These are phyloP conservation scores for Aplosporella prunicola DNA, from an alignment of 2,329 filamentous ascomycete species.

Conservation along the genomic window DNA sequence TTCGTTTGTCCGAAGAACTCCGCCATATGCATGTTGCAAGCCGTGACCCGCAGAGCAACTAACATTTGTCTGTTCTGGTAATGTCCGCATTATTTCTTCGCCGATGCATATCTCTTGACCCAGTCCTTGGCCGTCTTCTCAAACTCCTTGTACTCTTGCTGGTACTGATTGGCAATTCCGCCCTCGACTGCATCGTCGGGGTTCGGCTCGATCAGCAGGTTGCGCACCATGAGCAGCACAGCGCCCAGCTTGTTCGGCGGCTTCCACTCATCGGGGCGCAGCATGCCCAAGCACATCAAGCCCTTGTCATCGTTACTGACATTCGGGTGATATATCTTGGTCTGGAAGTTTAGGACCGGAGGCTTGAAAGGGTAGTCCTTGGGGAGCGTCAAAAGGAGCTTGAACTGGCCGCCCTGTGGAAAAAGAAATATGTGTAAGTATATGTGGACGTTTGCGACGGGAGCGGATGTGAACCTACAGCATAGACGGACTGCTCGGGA, in stretches of 20 bases:
- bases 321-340: slow-evolving; percentile 94
- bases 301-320: slow-evolving; percentile 79
- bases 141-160: slow-evolving; percentile 56
- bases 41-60: too few species aligned
- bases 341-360: slow-evolving; percentile 67
- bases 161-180: slow-evolving; percentile 76
- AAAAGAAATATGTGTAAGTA: too few species aligned
- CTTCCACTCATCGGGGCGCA: slow-evolving; percentile 87
- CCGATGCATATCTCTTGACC: slow-evolving; percentile 61
- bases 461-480: slow-evolving; percentile 37
- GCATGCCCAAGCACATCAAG: slow-evolving; percentile 73
- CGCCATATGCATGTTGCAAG: too few species aligned
- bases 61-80: too few species aligned
- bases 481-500: slow-evolving; percentile 54
- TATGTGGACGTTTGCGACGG: too few species aligned
- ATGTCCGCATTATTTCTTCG: slow-evolving; percentile 16
- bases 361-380: slow-evolving; percentile 85
- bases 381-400: slow-evolving; percentile 62
- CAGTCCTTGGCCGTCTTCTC: slow-evolving; percentile 67
- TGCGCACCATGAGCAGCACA: slow-evolving; percentile 67
- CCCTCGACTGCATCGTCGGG: slow-evolving; percentile 83
- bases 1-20: slow-evolving; percentile 6
- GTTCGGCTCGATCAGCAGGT: slow-evolving; percentile 70
- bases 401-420: slow-evolving; percentile 61
- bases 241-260: slow-evolving; percentile 66